Percentiles rank a stretch among this genome's conserved stretches.
These are phyloP conservation scores for Henckelia pumila DNA, from an alignment of 257 asterid genomes.

Conservation along the genomic window DNA sequence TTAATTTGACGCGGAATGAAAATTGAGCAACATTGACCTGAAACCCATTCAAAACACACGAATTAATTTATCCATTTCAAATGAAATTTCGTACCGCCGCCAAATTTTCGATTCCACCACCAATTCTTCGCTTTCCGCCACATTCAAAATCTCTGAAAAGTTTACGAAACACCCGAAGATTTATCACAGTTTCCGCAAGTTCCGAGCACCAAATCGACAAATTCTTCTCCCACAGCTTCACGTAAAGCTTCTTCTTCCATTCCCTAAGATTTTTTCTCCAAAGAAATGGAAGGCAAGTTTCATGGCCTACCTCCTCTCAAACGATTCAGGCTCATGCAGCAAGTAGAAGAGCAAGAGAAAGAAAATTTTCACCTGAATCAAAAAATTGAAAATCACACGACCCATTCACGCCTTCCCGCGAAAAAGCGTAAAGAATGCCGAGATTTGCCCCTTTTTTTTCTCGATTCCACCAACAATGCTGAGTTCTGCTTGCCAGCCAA, in stretches of 20 bases:
- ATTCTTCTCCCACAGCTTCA: too few species aligned
- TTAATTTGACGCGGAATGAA: too few species aligned
- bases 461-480: conserved; percentile 20
- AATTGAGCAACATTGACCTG: too few species aligned
- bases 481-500: conserved; percentile 69
- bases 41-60: too few species aligned
- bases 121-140: conserved; percentile 27
- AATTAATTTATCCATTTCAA: too few species aligned
- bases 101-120: background rate
- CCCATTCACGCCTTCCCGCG: conserved; percentile 54
- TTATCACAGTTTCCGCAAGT: background rate
- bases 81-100: too few species aligned
- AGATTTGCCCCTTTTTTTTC: conserved; percentile 32
- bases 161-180: conserved; percentile 1
- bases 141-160: too few species aligned
- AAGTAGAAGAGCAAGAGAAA: conserved; percentile 22
- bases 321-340: conserved; percentile 56
- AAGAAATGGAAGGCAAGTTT: conserved; percentile 43
- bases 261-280: too few species aligned
- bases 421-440: conserved; percentile 59
- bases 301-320: conserved; percentile 66
- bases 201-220: background rate
- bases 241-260: too few species aligned
- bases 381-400: background rate
- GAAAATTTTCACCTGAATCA: background rate